Evolutionary conservation across 2,329 filamentous ascomycete species (phyloP).

Genomic region (Phyllosticta capitalensis): DNA sequence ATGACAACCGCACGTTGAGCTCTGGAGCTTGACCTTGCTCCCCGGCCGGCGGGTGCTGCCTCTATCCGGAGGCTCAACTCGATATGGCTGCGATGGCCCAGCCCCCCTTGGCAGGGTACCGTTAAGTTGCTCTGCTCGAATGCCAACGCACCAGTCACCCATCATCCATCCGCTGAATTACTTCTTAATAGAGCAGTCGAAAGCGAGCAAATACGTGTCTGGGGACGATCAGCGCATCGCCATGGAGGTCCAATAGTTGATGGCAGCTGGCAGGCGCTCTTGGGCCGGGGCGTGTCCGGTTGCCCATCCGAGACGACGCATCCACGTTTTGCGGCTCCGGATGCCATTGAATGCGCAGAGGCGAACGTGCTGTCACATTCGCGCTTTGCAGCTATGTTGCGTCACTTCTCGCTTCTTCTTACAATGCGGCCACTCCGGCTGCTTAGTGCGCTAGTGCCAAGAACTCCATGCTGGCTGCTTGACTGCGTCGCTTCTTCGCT

Average conservation of each 20-base stretch:
- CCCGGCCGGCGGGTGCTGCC: neutral
- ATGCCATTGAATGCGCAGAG: neutral
- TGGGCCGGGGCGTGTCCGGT: neutral
- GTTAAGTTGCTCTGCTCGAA: neutral
- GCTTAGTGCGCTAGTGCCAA: neutral
- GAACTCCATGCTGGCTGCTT: neutral
- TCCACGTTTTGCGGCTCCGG: neutral
- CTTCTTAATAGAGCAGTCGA: neutral
- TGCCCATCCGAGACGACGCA: neutral
- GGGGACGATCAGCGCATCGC: neutral
- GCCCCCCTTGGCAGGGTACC: neutral
- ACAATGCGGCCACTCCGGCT: neutral
- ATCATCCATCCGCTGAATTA: neutral
- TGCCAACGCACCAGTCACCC: neutral
- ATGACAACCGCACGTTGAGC: neutral
- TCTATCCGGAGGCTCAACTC: neutral
- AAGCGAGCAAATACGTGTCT: neutral
- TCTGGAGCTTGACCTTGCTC: neutral
- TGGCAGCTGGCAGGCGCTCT: neutral
- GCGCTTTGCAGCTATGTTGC: neutral
- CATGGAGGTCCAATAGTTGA: neutral
- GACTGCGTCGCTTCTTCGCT: neutral
- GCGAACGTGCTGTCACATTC: neutral
- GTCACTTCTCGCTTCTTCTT: neutral
- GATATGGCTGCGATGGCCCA: neutral